Evolutionary conservation across 2,329 filamentous ascomycete genomes (phyloP).

Genomic region (Hymenoscyphus albidus): DNA sequence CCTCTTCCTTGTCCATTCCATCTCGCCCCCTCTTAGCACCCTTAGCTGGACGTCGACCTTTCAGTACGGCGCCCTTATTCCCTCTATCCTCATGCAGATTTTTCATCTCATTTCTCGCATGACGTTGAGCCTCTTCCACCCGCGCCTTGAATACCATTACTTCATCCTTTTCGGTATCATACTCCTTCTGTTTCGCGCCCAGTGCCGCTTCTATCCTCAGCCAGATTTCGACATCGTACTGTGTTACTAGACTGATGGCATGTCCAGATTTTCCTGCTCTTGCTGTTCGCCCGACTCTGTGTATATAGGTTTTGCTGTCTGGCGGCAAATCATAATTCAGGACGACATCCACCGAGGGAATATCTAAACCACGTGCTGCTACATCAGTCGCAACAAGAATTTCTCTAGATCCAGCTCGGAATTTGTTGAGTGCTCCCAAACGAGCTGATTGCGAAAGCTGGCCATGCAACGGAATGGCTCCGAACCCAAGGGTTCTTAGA

Average conservation of each 20-base stretch:
- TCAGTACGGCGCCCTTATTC: slow-evolving; percentile 43
- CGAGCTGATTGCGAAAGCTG: slow-evolving; percentile 85
- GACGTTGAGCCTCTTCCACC: slow-evolving; percentile 78
- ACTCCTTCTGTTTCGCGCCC: slow-evolving; percentile 70
- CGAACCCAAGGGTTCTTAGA: slow-evolving; percentile 78
- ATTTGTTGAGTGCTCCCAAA: slow-evolving; percentile 85
- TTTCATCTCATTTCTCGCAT: slow-evolving; percentile 79
- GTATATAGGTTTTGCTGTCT: slow-evolving; percentile 87
- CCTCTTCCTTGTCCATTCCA: slow-evolving; percentile 38
- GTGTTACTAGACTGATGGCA: slow-evolving; percentile 76
- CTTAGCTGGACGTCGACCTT: slow-evolving; percentile 47
- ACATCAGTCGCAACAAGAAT: slow-evolving; percentile 93
- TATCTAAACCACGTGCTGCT: slow-evolving; percentile 88
- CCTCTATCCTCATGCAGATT: slow-evolving; percentile 65
- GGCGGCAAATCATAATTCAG: slow-evolving; percentile 81
- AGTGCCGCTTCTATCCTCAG: slow-evolving; percentile 78
- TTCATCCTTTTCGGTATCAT: slow-evolving; percentile 71
- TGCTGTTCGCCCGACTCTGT: slow-evolving; percentile 83
- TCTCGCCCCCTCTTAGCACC: slow-evolving; percentile 50
- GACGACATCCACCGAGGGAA: slow-evolving; percentile 84
- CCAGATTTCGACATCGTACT: slow-evolving; percentile 82
- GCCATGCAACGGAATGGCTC: slow-evolving; percentile 88
- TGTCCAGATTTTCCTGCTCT: slow-evolving; percentile 81
- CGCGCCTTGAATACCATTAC: slow-evolving; percentile 76
- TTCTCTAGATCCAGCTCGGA: slow-evolving; percentile 72